phyloP scores from a whole-genome alignment of 2,329 filamentous ascomycete genomes.

The Trichoderma hamatum region DNA sequence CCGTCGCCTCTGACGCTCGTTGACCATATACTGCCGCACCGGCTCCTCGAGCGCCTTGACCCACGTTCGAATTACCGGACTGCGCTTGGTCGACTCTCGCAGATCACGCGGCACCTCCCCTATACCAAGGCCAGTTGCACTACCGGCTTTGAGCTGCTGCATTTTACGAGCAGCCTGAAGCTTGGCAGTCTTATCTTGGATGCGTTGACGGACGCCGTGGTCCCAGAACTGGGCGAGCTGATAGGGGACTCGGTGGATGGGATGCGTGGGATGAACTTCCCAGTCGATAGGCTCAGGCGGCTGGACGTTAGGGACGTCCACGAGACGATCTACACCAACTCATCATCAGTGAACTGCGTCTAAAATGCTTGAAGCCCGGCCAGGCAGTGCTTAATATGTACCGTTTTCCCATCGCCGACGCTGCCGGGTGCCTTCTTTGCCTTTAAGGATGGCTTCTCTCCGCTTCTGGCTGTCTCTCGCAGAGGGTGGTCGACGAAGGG shows the following conservation, averaged over 20 bases:
- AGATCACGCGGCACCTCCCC: slow-evolving; percentile 77
- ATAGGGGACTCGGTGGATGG: slow-evolving; percentile 79
- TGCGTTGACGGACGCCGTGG: slow-evolving; percentile 52
- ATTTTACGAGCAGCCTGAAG: slow-evolving; percentile 50
- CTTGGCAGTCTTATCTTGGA: slow-evolving; percentile 50
- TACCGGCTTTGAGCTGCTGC: slow-evolving; percentile 48
- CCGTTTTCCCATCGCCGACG: slow-evolving; percentile 94
- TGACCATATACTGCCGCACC: slow-evolving; percentile 73
- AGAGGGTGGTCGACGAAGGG: slow-evolving; percentile 49
- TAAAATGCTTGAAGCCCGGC: background rate
- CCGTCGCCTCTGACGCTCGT: slow-evolving; percentile 38
- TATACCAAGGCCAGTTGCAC: slow-evolving; percentile 48
- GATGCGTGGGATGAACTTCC: slow-evolving; percentile 79
- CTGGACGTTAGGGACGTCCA: slow-evolving; percentile 83
- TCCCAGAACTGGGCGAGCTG: slow-evolving; percentile 89
- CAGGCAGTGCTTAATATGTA: slow-evolving; percentile 44
- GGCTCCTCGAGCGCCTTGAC: slow-evolving; percentile 84
- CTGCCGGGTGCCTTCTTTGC: slow-evolving; percentile 86
- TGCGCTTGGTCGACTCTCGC: slow-evolving; percentile 77
- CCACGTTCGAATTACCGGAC: slow-evolving; percentile 75
- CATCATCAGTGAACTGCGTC: slow-evolving; percentile 11
- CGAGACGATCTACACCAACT: slow-evolving; percentile 68
- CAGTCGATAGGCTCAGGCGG: slow-evolving; percentile 83
- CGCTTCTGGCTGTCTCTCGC: slow-evolving; percentile 58
- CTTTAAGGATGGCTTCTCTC: slow-evolving; percentile 79